Percentiles rank a stretch among this genome's conserved stretches.
phyloP scores from a whole-genome alignment of 768 basidiomycete species.

The Kwoniella botswanensis region DNA sequence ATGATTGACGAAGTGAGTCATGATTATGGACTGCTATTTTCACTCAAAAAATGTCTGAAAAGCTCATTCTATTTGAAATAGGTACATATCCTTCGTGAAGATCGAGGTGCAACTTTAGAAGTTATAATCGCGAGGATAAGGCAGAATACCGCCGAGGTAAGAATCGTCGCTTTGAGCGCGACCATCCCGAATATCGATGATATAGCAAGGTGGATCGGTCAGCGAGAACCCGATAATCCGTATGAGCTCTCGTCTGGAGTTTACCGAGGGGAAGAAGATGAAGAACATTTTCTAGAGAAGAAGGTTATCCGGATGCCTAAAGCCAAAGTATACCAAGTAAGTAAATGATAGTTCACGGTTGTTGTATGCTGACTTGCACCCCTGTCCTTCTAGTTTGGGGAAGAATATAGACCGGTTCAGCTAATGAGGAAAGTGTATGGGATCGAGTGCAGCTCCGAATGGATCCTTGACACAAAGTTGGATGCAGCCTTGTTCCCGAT shows the following conservation, averaged over 20 bases:
- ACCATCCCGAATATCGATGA: slow-evolving; percentile 90
- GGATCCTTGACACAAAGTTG: slow-evolving; percentile 71
- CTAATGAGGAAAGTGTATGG: slow-evolving; percentile 75
- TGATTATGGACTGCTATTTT: background rate
- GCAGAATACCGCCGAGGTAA: slow-evolving; percentile 68
- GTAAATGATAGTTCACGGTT: slow-evolving; percentile 4
- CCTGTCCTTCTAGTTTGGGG: slow-evolving; percentile 72
- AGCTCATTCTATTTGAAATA: background rate
- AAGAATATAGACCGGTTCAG: slow-evolving; percentile 86
- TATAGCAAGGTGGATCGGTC: slow-evolving; percentile 85
- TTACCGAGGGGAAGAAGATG: slow-evolving; percentile 43
- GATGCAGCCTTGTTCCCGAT: slow-evolving; percentile 74
- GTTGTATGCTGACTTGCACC: too few relatives aligned
- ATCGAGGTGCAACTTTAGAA: slow-evolving; percentile 88
- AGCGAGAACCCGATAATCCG: background rate
- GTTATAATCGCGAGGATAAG: slow-evolving; percentile 96
- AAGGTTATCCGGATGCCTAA: slow-evolving; percentile 44
- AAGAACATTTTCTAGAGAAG: background rate
- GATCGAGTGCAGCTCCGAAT: slow-evolving; percentile 73
- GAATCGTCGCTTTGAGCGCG: slow-evolving; percentile 89
- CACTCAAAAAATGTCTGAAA: background rate
- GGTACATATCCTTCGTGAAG: slow-evolving; percentile 92
- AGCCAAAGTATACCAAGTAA: slow-evolving; percentile 76
- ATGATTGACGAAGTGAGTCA: slow-evolving; percentile 82
- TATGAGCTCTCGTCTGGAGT: slow-evolving; percentile 23